Conservation (phyloP, 169 alveolate species). For the Plasmodium vivax region DNA sequence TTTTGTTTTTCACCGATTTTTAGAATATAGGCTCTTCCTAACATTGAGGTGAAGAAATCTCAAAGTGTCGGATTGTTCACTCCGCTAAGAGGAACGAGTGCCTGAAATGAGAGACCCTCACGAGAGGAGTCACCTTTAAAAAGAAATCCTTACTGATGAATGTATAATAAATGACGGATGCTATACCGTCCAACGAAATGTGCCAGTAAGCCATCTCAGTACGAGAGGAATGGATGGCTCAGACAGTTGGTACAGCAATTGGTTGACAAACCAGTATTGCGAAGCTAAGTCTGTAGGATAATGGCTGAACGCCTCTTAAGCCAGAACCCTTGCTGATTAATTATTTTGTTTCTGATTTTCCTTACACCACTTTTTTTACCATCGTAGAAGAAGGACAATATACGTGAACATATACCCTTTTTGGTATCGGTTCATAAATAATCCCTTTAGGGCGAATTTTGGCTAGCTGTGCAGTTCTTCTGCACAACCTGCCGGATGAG, state of each 20-base stretch:
- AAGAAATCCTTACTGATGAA: neutral
- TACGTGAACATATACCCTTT: neutral
- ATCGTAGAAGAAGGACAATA: constrained; percentile 17
- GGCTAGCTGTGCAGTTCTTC: neutral
- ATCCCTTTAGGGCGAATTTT: neutral
- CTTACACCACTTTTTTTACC: neutral
- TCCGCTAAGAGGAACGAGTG: neutral
- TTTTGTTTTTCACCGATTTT: neutral
- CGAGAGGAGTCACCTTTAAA: neutral
- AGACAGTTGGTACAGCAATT: constrained; percentile 34
- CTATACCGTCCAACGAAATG: constrained; percentile 76
- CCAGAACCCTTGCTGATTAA: constrained; percentile 86
- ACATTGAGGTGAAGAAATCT: neutral
- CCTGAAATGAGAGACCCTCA: neutral
- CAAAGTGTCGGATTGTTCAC: constrained; percentile 13
- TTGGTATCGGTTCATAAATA: constrained; percentile 2
- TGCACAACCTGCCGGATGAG: neutral
- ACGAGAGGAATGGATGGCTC: constrained; percentile 63
- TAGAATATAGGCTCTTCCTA: neutral
- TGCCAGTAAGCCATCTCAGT: constrained; percentile 48
- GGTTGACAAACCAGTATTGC: constrained; percentile 25
- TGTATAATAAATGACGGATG: neutral
- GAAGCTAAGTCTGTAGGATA: constrained; percentile 90
- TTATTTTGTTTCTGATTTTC: neutral
- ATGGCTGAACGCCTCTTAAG: constrained; percentile 92